These are phyloP conservation scores for Sporothrix globosa DNA, from an alignment of 2,329 filamentous ascomycete genomes.

Conservation along the genomic window DNA sequence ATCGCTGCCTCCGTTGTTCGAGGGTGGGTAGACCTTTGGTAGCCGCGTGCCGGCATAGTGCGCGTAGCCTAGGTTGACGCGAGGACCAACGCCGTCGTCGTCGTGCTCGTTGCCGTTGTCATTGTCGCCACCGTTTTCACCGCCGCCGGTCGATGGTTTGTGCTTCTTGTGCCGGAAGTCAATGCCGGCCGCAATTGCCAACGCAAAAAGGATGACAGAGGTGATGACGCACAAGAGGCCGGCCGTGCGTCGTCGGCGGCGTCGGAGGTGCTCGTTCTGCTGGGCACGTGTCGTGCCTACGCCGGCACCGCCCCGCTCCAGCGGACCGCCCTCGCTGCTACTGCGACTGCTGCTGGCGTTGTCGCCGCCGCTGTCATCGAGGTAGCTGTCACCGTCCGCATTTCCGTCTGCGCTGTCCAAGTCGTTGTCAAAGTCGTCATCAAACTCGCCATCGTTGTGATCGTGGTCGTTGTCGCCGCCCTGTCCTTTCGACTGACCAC, in stretches of 20 bases:
- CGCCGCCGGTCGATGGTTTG: background rate
- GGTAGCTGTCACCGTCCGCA: conserved; percentile 4
- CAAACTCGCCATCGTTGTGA: background rate
- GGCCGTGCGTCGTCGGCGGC: conserved; percentile 2
- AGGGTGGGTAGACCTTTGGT: conserved; percentile 3
- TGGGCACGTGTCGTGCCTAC: conserved; percentile 2
- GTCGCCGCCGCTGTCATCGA: conserved; percentile 6
- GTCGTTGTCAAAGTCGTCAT: conserved; percentile 12
- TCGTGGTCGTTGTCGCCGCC: background rate
- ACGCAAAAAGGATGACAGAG: background rate
- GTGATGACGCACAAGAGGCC: background rate
- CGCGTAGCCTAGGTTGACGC: conserved; percentile 34
- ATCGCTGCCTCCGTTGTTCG: conserved; percentile 13
- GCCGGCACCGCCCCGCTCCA: background rate
- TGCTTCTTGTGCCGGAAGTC: background rate
- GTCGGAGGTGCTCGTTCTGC: conserved; percentile 8
- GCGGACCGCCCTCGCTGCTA: background rate
- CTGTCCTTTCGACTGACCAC: background rate
- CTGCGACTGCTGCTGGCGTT: background rate
- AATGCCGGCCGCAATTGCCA: conserved; percentile 1
- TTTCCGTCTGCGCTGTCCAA: conserved; percentile 11
- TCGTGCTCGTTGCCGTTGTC: no score
- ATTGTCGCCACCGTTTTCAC: background rate
- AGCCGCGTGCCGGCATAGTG: conserved; percentile 29
- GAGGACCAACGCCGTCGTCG: background rate